A percentile compares a stretch with the other conserved stretches of the same genome.
phyloP scores from a whole-genome alignment of 192 early-diverging fungal genomes.

The Podila clonocystis region DNA sequence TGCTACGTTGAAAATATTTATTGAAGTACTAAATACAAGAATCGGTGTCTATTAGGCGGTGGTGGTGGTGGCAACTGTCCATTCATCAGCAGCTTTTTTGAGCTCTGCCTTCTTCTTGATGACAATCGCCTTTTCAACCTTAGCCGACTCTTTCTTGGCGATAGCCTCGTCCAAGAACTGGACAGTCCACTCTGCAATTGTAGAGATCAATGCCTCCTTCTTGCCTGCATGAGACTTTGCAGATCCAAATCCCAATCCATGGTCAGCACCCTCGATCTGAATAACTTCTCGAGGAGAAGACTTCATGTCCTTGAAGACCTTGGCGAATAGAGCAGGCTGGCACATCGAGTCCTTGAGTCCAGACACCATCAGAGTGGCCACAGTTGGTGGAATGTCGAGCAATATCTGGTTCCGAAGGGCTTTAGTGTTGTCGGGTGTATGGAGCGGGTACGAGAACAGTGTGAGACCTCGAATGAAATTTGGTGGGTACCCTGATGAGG shows the following conservation, averaged over 20 bases:
- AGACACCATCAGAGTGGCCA: constrained; percentile 25
- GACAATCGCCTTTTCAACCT: neutral
- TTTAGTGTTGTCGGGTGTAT: constrained; percentile 30
- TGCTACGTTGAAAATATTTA: too few relatives aligned
- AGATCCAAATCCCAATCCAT: constrained; percentile 40
- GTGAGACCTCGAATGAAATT: constrained; percentile 19
- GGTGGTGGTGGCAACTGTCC: constrained; percentile 18
- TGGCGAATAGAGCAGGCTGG: constrained; percentile 16
- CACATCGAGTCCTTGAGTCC: constrained; percentile 49
- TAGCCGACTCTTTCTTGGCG: neutral
- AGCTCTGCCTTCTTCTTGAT: constrained; percentile 1
- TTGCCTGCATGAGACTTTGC: constrained; percentile 22
- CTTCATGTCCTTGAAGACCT: constrained; percentile 39
- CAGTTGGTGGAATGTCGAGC: constrained; percentile 21
- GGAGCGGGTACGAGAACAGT: constrained; percentile 36
- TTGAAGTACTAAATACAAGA: too few relatives aligned
- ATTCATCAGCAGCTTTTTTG: constrained; percentile 30
- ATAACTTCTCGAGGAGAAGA: constrained; percentile 17
- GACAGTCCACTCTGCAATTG: constrained; percentile 17
- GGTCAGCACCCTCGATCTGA: constrained; percentile 27
- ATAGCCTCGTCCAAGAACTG: constrained; percentile 37
- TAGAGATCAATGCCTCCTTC: constrained; percentile 23
- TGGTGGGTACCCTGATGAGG: constrained; percentile 4
- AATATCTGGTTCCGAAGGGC: constrained; percentile 42
- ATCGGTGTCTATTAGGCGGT: neutral